Evolutionary conservation across 345 rosid species (phyloP), one percentile per base, ranked within the genome.

Genomic region (Euphorbia lathyris): DNA sequence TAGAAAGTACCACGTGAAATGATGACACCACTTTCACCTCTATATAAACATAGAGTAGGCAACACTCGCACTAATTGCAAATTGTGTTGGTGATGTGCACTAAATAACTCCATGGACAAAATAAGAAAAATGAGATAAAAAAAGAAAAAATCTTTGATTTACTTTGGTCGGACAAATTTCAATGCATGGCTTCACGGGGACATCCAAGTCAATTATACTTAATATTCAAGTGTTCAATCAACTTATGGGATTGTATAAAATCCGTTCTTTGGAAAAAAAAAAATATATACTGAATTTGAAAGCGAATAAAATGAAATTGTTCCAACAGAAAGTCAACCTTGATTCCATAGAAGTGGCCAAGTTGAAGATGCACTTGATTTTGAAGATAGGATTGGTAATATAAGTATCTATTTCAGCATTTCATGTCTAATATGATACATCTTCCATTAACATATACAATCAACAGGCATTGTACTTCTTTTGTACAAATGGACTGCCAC

Each of bases 21-120:
- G 66, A 66, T 69, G 56, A 60, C 66, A 30, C 47, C 58, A 70
- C 52, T 13, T 30, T 70, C 66, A 32, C 66, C 73, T 13, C 73
- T 10, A 20, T 53, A n/a, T 20, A 8, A 45, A 7, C 11, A 45
- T 16, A 60, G 23, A 47, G 59, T 30, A 2, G 8, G 7, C 20
- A 43, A 68, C 65, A 58, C 65, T 42, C 58, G 56, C 36, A 17
- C 1, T 3, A 10, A n/a, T n/a, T 60, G 64, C 60, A 0, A 30
- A 30, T 16, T 59, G 42, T 36, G 62, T 58, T 58, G 36, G 36
- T 30, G 34, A 59, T 30, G 63, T 42, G 65, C 65, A 61, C 65
- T 61, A 38, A 61, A 34, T 1, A 14, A 32, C 22, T 4, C 11
- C 5, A 1, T 17, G 63, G 65, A 61, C 7, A 32, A 40, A 58